phyloP scores from a whole-genome alignment of 2,329 filamentous ascomycete genomes.

The Keithomyces neogunnii region DNA sequence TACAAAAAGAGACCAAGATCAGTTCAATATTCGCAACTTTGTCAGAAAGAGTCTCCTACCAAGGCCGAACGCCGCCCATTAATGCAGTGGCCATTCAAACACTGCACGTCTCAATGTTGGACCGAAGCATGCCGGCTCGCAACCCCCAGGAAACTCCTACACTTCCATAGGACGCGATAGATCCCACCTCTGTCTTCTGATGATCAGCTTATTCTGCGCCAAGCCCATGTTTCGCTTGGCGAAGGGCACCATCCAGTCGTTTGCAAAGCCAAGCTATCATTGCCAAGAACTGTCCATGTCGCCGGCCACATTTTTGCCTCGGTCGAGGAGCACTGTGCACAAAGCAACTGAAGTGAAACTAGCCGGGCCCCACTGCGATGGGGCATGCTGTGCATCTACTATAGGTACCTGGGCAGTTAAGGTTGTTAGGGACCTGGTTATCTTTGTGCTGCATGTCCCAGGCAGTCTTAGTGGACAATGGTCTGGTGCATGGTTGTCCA shows the following conservation, averaged over 20 bases:
- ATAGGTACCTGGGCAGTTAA: background rate
- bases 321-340: background rate
- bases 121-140: too few relatives aligned
- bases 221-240: constrained; percentile 1
- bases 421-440: background rate
- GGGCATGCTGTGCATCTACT: too few relatives aligned
- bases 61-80: too few relatives aligned
- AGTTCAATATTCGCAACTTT: too few relatives aligned
- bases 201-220: background rate
- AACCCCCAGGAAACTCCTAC: too few relatives aligned
- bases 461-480: background rate
- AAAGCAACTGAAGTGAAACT: too few relatives aligned
- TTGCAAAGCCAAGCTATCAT: background rate
- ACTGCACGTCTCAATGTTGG: too few relatives aligned
- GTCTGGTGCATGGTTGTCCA: background rate
- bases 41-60: too few relatives aligned
- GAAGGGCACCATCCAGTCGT: constrained; percentile 3
- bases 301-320: background rate
- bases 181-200: background rate
- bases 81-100: too few relatives aligned
- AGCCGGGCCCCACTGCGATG: too few relatives aligned
- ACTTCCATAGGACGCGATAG: too few relatives aligned
- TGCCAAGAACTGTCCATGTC: background rate
- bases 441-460: background rate
- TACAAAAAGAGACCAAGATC: too few relatives aligned